Evolutionary conservation across 306 rosid genomes (phyloP), one percentile per base, ranked within the genome.

Genomic region (Vicia villosa): DNA sequence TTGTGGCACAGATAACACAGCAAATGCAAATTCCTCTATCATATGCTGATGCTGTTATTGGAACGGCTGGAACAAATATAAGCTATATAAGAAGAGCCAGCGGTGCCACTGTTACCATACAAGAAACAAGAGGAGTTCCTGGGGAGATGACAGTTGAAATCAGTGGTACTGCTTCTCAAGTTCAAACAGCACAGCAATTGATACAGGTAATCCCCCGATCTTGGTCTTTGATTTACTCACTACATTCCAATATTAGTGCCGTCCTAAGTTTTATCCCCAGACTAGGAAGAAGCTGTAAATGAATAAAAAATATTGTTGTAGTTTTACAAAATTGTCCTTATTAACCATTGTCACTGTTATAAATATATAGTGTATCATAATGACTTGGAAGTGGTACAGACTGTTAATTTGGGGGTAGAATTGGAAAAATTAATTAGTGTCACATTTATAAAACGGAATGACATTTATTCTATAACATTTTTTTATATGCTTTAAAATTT

Each of bases 131-230:
- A 82, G 99, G 97, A 73, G 97, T 89, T 78, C 99, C 97, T 34
- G 94, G 95, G 66, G 97, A 95, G 83, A 95, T 95, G 99, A 95
- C 99, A 9, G 99, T 91, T 77, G 99, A 95, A 77, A 86, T 95
- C 50, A 91, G 96, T 77, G 97, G 99, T 69, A 82, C 91, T 72
- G 95, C 97, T 79, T 82, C 97, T 66, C 95, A 91, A 78, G 96
- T 89, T 66, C 99, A 89, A 76, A 85, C 97, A 9, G 99, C 99
- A 40, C 96, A 91, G 82, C 99, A 95, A 75, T 87, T 95, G 81
- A 85, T 91, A 78, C 99, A 95, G 91, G 99, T 79, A 83, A 81
- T 79, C 51, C 36, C 30, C 36, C 17, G 67, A 70, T 66, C 21
- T 47, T 76, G 41, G 74, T 26, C 40, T 67, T 70, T 3, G 67